Evolutionary conservation across 257 asterid species (phyloP), one percentile per base, ranked within the genome.

Genomic region (Solanum infundibuliforme): DNA sequence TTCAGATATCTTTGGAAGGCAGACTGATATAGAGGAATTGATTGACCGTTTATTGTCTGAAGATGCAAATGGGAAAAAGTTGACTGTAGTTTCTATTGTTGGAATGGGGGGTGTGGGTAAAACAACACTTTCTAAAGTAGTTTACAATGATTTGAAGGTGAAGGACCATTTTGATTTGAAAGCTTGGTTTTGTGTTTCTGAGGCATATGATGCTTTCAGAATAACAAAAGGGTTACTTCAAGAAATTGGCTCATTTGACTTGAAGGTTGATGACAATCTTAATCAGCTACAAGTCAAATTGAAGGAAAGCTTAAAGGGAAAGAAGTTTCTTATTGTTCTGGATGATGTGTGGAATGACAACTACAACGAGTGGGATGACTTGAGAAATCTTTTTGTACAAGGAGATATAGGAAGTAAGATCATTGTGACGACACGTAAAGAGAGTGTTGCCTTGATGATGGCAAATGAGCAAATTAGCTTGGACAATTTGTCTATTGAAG

Each of bases 261-360:
- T 43, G 5, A 43, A 11, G 14, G 90, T 4, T 14, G 82, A 79
- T 46, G 86, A 77, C 90, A 93, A 89, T 88, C 89, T 92, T 20
- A 88, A 94, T 84, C 71, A 58, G 87, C 94, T 92, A 83, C 93
- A 93, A 31, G 93, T 90, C 85, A 89, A 92, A 34, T 87, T 93
- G 39, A 88, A 88, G 86, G 92, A 90, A 48, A 90, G 90, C 85
- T 60, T 93, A 29, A 87, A 91, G 2, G 90, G 92, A 87, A 91
- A 88, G 86, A 93, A 88, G 88, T 92, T 92, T 87, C 91, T 94
- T n/a, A 86, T 94, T 79, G 93, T 94, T 35, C 58, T 94, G 14
- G 97, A 94, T 71, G 97, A 73, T 86, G 89, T 94, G 72, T 94
- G 98, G 98, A 92, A 91, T 39, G 90, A 90, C 25, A 43, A 79